Evolutionary conservation across 371 early-diverging fungal genomes (phyloP).

Genomic region (Mucor saturninus): DNA sequence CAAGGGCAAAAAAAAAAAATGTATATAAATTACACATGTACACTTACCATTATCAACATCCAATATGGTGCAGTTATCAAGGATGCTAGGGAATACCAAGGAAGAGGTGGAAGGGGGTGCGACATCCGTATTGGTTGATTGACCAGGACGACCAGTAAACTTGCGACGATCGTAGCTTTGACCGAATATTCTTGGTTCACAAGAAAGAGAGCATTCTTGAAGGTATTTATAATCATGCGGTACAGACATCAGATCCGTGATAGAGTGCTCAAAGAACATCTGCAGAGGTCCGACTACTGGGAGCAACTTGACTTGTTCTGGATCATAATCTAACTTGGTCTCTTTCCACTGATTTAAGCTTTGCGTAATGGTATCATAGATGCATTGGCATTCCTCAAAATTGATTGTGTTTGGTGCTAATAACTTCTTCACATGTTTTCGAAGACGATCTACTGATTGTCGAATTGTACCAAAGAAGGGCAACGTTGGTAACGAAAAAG

Average conservation of each 20-base stretch:
- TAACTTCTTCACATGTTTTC: conserved; percentile 29
- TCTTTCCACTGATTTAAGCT: conserved; percentile 34
- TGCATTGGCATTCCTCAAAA: conserved; percentile 47
- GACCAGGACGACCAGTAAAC: background rate
- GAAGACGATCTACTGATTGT: conserved; percentile 44
- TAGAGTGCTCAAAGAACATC: conserved; percentile 47
- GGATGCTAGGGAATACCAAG: conserved; percentile 50
- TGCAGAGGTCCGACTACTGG: conserved; percentile 39
- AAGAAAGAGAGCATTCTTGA: conserved; percentile 61
- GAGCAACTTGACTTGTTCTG: background rate
- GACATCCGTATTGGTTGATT: conserved; percentile 13
- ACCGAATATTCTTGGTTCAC: conserved; percentile 64
- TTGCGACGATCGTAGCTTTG: conserved; percentile 42
- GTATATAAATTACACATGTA: background rate
- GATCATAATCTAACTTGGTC: background rate
- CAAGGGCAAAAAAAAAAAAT: too few relatives aligned
- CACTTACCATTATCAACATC: conserved; percentile 18
- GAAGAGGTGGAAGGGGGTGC: conserved; percentile 39
- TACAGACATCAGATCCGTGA: conserved; percentile 43
- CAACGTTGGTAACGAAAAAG: conserved; percentile 7
- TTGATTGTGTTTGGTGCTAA: conserved; percentile 33
- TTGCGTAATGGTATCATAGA: conserved; percentile 41
- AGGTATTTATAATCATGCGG: conserved; percentile 51
- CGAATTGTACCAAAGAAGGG: conserved; percentile 52
- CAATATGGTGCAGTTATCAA: conserved; percentile 47